Percentiles rank a stretch among this genome's conserved stretches.
phyloP scores from a whole-genome alignment of 345 rosid genomes.

The Salix caprea region DNA sequence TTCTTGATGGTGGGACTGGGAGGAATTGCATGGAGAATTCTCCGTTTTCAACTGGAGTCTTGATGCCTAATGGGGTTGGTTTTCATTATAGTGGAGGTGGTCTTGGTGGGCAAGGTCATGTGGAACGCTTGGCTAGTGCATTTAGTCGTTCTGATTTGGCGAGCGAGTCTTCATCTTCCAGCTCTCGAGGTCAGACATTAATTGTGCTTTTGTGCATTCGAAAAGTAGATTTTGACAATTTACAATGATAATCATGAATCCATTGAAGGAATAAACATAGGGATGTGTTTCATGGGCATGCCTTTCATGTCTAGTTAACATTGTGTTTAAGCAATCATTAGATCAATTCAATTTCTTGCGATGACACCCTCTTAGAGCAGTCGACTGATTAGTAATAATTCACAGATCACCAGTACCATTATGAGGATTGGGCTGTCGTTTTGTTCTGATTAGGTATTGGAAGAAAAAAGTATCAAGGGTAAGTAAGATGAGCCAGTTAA shows the following conservation, averaged over 20 bases:
- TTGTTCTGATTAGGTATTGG: background rate
- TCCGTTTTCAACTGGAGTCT: constrained; percentile 73
- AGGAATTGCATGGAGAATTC: constrained; percentile 49
- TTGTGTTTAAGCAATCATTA: background rate
- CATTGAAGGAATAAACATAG: background rate
- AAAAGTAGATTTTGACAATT: background rate
- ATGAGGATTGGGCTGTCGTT: background rate
- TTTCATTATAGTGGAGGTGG: constrained; percentile 29
- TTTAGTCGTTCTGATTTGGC: constrained; percentile 54
- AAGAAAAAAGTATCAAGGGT: background rate
- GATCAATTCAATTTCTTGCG: background rate
- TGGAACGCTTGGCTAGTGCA: constrained; percentile 31
- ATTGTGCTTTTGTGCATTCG: background rate
- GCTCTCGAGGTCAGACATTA: constrained; percentile 43
- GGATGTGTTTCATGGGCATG: background rate
- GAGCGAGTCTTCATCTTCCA: constrained; percentile 48
- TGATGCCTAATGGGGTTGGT: constrained; percentile 58
- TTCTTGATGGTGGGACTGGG: constrained; percentile 35
- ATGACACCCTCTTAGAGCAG: background rate
- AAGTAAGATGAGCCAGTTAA: background rate
- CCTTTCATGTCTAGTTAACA: background rate
- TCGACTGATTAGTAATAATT: background rate
- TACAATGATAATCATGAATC: background rate
- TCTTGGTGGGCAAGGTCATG: constrained; percentile 23
- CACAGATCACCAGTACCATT: background rate